phyloP scores from a whole-genome alignment of 208 protist species.

The Naegleria fowleri region DNA sequence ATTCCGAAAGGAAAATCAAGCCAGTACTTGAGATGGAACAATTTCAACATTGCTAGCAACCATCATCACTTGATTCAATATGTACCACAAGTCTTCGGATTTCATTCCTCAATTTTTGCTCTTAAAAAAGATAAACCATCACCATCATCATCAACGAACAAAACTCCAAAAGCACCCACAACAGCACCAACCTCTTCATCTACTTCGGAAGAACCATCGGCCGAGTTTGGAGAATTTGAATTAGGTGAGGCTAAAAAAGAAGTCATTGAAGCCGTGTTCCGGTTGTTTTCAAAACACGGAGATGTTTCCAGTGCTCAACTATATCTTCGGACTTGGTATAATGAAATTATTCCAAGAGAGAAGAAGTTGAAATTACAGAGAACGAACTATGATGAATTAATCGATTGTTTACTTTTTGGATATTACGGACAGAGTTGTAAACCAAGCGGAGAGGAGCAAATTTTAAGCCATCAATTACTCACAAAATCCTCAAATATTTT shows the following conservation, averaged over 20 bases:
- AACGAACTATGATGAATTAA: neutral
- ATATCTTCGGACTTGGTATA: neutral
- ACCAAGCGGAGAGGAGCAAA: neutral
- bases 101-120: too few species aligned
- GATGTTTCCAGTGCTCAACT: neutral
- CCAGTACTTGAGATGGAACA: too few species aligned
- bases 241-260: neutral
- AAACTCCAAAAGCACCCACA: too few species aligned
- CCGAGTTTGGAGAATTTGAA: neutral
- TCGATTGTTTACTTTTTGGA: neutral
- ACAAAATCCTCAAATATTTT: neutral
- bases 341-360: neutral
- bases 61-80: too few species aligned
- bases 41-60: too few species aligned
- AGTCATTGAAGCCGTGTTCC: neutral
- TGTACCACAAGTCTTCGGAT: too few species aligned
- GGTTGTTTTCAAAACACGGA: neutral
- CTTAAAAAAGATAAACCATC: too few species aligned
- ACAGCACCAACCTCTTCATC: too few species aligned
- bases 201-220: neutral
- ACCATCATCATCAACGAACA: too few species aligned
- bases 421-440: neutral
- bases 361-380: neutral
- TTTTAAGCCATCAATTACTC: neutral
- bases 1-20: too few species aligned